These are phyloP conservation scores for Mesembryanthemum crystallinum DNA, from an alignment of 148 eudicot genomes.

Conservation along the genomic window DNA sequence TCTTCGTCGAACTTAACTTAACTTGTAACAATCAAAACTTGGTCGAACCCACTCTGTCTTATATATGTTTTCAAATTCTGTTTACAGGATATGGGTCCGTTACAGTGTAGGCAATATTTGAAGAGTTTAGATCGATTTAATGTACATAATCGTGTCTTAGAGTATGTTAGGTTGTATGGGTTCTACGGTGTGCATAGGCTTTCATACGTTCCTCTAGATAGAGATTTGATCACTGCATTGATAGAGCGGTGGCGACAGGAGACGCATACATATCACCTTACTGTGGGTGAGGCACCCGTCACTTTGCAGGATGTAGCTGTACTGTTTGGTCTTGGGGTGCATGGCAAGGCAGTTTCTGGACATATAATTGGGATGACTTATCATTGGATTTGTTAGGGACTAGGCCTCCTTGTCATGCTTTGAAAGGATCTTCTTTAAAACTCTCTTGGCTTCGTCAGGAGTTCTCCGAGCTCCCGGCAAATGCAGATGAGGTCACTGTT, in stretches of 20 bases:
- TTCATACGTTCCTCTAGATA: neutral
- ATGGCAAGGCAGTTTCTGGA: neutral
- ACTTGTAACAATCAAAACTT: too few species aligned
- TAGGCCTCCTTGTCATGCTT: too few species aligned
- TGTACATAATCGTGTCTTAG: neutral
- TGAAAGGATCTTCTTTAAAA: too few species aligned
- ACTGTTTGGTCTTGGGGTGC: slow-evolving; percentile 2
- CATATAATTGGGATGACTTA: too few species aligned
- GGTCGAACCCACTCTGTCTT: too few species aligned
- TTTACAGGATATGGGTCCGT: neutral
- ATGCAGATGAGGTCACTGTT: too few species aligned
- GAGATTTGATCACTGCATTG: slow-evolving; percentile 8
- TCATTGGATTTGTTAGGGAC: too few species aligned
- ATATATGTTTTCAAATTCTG: too few species aligned
- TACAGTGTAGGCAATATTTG: neutral
- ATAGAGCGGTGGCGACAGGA: slow-evolving; percentile 24
- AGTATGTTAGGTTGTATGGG: neutral
- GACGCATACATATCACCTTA: slow-evolving; percentile 17
- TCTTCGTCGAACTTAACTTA: too few species aligned
- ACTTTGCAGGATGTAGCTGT: slow-evolving; percentile 16
- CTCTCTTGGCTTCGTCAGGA: too few species aligned
- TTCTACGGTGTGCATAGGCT: neutral
- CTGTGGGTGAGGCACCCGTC: slow-evolving; percentile 8
- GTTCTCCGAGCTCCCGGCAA: too few species aligned
- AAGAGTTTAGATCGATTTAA: neutral